Percentiles rank a stretch among this genome's conserved stretches.
These are phyloP conservation scores for Hymenoscyphus fructigenus DNA, from an alignment of 2,329 filamentous ascomycete species.

Conservation along the genomic window DNA sequence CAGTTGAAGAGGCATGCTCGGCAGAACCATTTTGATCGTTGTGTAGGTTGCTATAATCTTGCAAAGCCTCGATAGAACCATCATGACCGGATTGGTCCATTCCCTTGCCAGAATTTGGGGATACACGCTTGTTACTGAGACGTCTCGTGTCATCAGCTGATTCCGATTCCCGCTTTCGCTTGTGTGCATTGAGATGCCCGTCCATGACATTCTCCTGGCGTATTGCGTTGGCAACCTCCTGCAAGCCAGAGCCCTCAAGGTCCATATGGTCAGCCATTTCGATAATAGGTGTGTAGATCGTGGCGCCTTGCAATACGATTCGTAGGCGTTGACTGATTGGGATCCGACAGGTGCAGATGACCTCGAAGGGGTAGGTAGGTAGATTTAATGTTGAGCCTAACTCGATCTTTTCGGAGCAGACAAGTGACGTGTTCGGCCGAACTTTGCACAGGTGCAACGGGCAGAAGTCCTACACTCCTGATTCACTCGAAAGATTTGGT, in stretches of 20 bases:
- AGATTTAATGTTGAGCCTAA: constrained; percentile 34
- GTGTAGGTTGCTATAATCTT: constrained; percentile 44
- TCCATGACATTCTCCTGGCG: constrained; percentile 33
- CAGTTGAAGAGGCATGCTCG: constrained; percentile 55
- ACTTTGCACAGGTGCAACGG: constrained; percentile 35
- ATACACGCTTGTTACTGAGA: constrained; percentile 36
- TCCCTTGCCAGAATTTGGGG: constrained; percentile 33
- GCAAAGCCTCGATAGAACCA: constrained; percentile 34
- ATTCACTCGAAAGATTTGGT: constrained; percentile 21
- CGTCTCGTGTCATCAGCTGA: constrained; percentile 39
- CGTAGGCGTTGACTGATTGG: constrained; percentile 25
- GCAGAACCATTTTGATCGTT: constrained; percentile 53
- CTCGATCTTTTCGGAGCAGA: constrained; percentile 27
- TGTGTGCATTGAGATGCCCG: constrained; percentile 28
- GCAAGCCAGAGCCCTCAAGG: constrained; percentile 38
- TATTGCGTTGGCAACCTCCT: constrained; percentile 39
- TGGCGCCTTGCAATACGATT: constrained; percentile 33
- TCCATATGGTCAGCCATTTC: constrained; percentile 37
- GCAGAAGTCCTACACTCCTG: constrained; percentile 27
- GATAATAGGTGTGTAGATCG: constrained; percentile 22
- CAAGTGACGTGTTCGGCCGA: constrained; percentile 37
- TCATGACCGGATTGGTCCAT: constrained; percentile 3
- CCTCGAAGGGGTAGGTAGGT: constrained; percentile 34
- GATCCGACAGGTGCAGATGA: constrained; percentile 35
- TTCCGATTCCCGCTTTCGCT: constrained; percentile 38